Evolutionary conservation across 1,284 basidiomycete species (phyloP).

Genomic region (Puccinia novopanici): DNA sequence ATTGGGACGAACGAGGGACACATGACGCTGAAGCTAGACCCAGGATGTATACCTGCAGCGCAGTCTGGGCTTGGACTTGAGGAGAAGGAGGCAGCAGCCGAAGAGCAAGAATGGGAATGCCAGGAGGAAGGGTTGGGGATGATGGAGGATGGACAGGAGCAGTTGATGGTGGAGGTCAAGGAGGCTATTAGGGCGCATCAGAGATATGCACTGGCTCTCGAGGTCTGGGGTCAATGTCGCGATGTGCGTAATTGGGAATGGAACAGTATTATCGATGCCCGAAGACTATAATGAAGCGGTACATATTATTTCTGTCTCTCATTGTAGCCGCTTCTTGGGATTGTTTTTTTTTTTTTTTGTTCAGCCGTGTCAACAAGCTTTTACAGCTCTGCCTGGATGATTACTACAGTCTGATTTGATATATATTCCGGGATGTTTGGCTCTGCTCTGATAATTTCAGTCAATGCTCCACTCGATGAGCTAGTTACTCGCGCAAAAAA

Average conservation of each 20-base stretch:
- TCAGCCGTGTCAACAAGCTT: too few species aligned
- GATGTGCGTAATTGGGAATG: constrained; percentile 30
- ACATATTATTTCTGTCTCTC: too few species aligned
- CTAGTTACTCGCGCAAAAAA: too few species aligned
- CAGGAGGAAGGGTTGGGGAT: not conserved
- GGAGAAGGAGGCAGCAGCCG: not conserved
- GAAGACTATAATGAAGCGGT: constrained; percentile 28
- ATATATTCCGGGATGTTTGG: too few species aligned
- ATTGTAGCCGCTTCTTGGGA: too few species aligned
- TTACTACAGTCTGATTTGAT: too few species aligned
- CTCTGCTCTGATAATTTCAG: too few species aligned
- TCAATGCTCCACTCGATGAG: too few species aligned
- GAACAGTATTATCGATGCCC: constrained; percentile 16
- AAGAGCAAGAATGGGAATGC: not conserved
- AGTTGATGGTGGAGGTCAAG: constrained; percentile 2
- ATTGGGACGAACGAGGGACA: not conserved
- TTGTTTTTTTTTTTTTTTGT: too few species aligned
- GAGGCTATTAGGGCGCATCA: constrained; percentile 20
- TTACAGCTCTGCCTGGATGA: too few species aligned
- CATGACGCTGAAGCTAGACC: constrained; percentile 11
- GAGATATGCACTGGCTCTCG: not conserved
- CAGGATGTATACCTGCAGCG: constrained; percentile 13
- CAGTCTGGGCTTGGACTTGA: not conserved
- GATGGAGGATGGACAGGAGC: not conserved
- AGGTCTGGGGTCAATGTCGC: not conserved